Base-by-base conservation (phyloP, 352 stramenopile species). In the Globisporangium acanthophoron region DNA sequence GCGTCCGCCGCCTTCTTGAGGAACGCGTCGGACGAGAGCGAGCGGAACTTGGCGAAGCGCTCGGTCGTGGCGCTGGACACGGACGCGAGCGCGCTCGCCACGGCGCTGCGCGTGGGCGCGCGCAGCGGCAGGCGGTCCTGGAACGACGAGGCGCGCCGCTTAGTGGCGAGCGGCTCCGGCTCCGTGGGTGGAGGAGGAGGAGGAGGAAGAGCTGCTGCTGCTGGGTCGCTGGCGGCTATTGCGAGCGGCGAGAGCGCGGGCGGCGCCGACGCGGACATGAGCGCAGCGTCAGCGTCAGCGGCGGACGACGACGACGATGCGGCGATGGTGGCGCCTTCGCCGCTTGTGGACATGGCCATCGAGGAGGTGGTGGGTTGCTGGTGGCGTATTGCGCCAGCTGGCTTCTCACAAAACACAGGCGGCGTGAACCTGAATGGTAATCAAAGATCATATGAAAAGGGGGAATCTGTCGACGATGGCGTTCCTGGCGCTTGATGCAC, bases 111-210 rank as follows among this genome's bases (percentile, higher is more conserved):
- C 24, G 24, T 27, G 13, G 52, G 50, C 37, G 61, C 53, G 39
- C 61, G 58, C 48, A 59, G 62, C 40, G 74, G 69, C 13, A 81
- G 64, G 11, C 71, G 59, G 62, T 88, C 77, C n/a, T 66, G 70
- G 13, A 86, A 56, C 7, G 77, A 88, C 20, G 72, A 68, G 2
- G 77, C 70, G 53, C 77, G 77, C 52, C 78, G 77, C 57, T 90
- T 90, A 62, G 45, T 61, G 9, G 60, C 21, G 5, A 29, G 45
- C 45, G 64, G 66, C 6, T 60, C 21, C 27, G 31, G 35, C 35
- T 20, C 53, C 18, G 52, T 31, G 4, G 24, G 45, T 51, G 11
- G 31, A 16, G 3, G 29, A 18, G 11, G 29, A 13, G 24, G 29
- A 27, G 49, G 33, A 4, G 31, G 9, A 6, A 31, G 45, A 20